A percentile compares a stretch with the other conserved stretches of the same genome.
phyloP scores from a whole-genome alignment of 106 monocot genomes.

The Phalaenopsis aphrodite region DNA sequence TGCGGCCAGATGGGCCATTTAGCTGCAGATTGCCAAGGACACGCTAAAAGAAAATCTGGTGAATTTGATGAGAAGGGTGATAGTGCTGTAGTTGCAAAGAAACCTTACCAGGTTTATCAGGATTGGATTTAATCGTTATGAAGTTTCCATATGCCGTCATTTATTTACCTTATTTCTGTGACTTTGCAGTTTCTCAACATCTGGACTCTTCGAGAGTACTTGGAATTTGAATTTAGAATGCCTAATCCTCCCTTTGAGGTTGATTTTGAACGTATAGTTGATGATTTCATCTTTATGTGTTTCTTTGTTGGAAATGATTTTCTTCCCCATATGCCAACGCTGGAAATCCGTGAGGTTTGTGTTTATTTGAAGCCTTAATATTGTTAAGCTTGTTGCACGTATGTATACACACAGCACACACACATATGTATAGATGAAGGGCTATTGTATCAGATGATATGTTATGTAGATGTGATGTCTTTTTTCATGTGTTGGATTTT shows the following conservation, averaged over 20 bases:
- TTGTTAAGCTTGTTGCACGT: background rate
- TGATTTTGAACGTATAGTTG: conserved; percentile 88
- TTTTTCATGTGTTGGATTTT: conserved; percentile 1
- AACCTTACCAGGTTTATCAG: conserved; percentile 76
- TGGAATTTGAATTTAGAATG: conserved; percentile 83
- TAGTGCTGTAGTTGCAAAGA: conserved; percentile 43
- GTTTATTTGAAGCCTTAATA: background rate
- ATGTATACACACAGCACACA: background rate
- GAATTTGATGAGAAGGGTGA: conserved; percentile 85
- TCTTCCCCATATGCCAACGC: conserved; percentile 96
- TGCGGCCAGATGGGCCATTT: conserved; percentile 98
- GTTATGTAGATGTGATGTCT: background rate
- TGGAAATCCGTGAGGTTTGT: conserved; percentile 93
- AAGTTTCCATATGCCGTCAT: background rate
- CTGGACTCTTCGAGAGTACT: conserved; percentile 91
- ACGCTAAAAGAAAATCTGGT: conserved; percentile 83
- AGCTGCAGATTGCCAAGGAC: conserved; percentile 92
- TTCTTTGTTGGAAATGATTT: conserved; percentile 99
- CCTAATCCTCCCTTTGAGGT: conserved; percentile 76
- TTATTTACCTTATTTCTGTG: background rate
- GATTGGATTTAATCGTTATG: background rate
- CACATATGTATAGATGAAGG: too few relatives aligned
- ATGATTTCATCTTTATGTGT: conserved; percentile 96
- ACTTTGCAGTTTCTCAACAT: conserved; percentile 91
- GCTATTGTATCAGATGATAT: background rate